Evolutionary conservation across 768 basidiomycete species (phyloP), one percentile per base, ranked within the genome.

Genomic region (Termitomyces sp.): DNA sequence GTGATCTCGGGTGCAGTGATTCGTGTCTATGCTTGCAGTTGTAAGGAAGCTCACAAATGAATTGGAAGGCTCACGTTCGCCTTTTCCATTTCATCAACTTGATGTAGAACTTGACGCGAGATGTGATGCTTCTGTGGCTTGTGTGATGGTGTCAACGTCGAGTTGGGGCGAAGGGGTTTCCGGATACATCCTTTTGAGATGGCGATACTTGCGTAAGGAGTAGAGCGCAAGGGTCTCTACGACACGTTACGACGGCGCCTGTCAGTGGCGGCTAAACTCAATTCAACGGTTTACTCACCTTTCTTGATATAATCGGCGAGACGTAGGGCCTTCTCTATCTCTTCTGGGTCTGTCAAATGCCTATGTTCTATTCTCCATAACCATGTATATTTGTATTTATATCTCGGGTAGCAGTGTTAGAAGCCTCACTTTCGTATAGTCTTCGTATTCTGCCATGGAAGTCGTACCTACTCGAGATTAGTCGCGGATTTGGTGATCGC

Each of bases 281-380:
- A 32, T 10, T 10, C 7, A 31, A 43, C 46, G 16, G n/a, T 21
- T 42, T 32, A 65, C 81, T 59, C 64, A 89, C 92, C 92, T 65
- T 90, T 89, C 73, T 86, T 90, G 71, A 94, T 92, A 63, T 91
- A 92, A 68, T 92, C 90, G 12, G 85, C 89, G 31, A 92, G 71
- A 57, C 78, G 80, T 56, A 92, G 72, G 0, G 90, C 90, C 56
- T 79, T 83, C 72, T 92, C 88, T 53, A 92, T 89, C 59, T 92
- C 89, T 19, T 82, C 77, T 58, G 77, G 76, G 62, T 89, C 82
- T 17, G 79, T 84, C 61, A 93, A 71, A 62, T 77, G 63, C 56
- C 80, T 80, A 64, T 92, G 89, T 71, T 87, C 90, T 92, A 64
- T 56, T 46, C 54, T 51, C 53, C 49, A 49, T 9, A 27, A 38